phyloP scores from a whole-genome alignment of 2,329 filamentous ascomycete species.

The Aspergillus flavus region DNA sequence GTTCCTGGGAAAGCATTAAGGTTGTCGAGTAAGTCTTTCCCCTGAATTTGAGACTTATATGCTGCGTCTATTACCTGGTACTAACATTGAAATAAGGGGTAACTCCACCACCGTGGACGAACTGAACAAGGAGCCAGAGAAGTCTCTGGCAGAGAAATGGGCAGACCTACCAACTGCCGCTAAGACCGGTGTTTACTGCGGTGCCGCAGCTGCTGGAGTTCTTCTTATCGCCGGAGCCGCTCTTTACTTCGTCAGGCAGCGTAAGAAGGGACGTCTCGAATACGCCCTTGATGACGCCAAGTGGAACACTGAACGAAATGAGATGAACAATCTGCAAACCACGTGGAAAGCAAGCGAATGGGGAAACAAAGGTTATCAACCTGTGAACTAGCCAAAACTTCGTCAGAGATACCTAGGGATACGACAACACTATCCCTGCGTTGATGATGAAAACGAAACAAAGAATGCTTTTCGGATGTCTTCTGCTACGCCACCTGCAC shows the following conservation, averaged over 20 bases:
- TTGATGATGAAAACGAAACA: constrained; percentile 18
- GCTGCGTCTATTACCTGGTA: neutral
- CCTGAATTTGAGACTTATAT: no score
- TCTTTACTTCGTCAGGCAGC: constrained; percentile 54
- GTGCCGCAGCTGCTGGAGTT: constrained; percentile 37
- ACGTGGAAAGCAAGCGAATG: constrained; percentile 43
- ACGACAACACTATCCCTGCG: constrained; percentile 5
- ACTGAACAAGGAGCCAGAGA: constrained; percentile 37
- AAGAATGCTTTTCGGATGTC: constrained; percentile 4
- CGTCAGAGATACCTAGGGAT: constrained; percentile 6
- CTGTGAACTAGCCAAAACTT: constrained; percentile 21
- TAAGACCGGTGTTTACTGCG: constrained; percentile 51
- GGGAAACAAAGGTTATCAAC: constrained; percentile 31
- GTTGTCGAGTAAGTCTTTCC: constrained; percentile 44
- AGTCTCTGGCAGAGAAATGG: constrained; percentile 46
- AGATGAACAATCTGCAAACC: constrained; percentile 41
- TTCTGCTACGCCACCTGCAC: constrained; percentile 9
- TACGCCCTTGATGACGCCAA: constrained; percentile 50
- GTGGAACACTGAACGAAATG: constrained; percentile 44
- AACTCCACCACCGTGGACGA: constrained; percentile 55
- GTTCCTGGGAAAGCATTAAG: constrained; percentile 67
- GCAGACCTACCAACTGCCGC: constrained; percentile 47
- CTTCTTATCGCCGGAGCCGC: constrained; percentile 39
- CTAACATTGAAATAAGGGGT: constrained; percentile 58
- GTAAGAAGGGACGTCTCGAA: constrained; percentile 53